These are phyloP conservation scores for Kodamaea hsintzibuensis DNA, from an alignment of 805 yeast genomes.

Conservation along the genomic window DNA sequence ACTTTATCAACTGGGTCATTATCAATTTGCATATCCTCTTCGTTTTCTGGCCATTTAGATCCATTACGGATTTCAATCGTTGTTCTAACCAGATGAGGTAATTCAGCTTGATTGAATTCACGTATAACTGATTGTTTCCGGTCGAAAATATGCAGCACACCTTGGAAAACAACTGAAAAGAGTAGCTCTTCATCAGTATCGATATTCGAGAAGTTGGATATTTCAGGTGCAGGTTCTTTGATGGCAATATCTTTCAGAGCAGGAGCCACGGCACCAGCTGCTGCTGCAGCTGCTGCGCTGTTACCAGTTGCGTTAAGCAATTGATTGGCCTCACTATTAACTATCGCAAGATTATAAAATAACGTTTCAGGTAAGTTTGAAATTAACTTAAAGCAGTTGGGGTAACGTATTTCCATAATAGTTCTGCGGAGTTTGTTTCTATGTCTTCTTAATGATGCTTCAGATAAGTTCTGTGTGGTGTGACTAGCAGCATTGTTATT, in stretches of 20 bases:
- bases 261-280: neutral
- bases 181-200: conserved; percentile 38
- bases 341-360: conserved; percentile 32
- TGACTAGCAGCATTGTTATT: conserved; percentile 11
- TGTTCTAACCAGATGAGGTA: conserved; percentile 18
- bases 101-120: neutral
- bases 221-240: conserved; percentile 17
- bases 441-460: conserved; percentile 32
- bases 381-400: conserved; percentile 35
- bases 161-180: conserved; percentile 38
- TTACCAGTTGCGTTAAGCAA: conserved; percentile 28
- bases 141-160: conserved; percentile 25
- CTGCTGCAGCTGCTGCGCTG: conserved; percentile 21
- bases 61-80: conserved; percentile 45
- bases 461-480: conserved; percentile 22
- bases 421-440: conserved; percentile 31
- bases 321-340: conserved; percentile 31
- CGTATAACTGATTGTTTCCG: conserved; percentile 7
- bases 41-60: conserved; percentile 40
- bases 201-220: conserved; percentile 16
- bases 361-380: conserved; percentile 36
- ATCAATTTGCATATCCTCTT: conserved; percentile 34
- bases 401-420: conserved; percentile 35
- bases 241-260: neutral
- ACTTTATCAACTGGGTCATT: conserved; percentile 29